Base-by-base conservation (phyloP, 169 alveolate genomes). In the Cryptosporidium parvum region DNA sequence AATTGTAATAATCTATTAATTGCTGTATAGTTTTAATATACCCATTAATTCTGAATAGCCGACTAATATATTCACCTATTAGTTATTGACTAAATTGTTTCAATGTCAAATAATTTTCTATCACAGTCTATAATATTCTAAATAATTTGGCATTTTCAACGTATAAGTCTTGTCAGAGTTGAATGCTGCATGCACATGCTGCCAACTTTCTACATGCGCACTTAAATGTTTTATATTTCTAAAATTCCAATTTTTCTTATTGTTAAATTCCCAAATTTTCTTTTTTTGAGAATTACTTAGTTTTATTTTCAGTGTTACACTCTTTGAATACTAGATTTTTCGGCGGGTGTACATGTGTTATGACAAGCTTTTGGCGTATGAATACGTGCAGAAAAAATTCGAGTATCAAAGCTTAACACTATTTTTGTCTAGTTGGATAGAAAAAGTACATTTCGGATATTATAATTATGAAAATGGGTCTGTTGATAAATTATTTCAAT, bases 141-240 rank as follows among this genome's bases (percentile, higher is more conserved):
- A 59, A 59, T 37, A 0, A 65, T 65, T 65, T 65, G 72, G 72
- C 72, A 65, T 65, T 65, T 65, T 33, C 21, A 65, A 65, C 72
- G 72, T 65, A 65, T 37, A 65, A 65, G 72, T 65, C 72, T 65
- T 33, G 52, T 31, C 72, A 33, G 29, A 23, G 12, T 33, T 33
- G 72, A 3, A 33, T 29, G 72, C 51, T 65, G 72, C 53, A 65
- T 65, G 72, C 72, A 65, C 72, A 65, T 65, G 51, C 72, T 31
- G 51, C 51, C 0, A 65, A 35, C 72, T 37, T 33, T 14, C 29
- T 33, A 65, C 42, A 35, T 21, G 33, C 51, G 33, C 14, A 51
- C 56, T 48, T 21, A 2, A 48, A 48, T 48, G 56, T 16, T 48
- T 48, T 48, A 48, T 14, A 48, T 48, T 16, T 12, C 14, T 23